These are phyloP conservation scores for Astrothelium macrocarpum DNA, from an alignment of 495 filamentous ascomycete genomes.

Conservation along the genomic window DNA sequence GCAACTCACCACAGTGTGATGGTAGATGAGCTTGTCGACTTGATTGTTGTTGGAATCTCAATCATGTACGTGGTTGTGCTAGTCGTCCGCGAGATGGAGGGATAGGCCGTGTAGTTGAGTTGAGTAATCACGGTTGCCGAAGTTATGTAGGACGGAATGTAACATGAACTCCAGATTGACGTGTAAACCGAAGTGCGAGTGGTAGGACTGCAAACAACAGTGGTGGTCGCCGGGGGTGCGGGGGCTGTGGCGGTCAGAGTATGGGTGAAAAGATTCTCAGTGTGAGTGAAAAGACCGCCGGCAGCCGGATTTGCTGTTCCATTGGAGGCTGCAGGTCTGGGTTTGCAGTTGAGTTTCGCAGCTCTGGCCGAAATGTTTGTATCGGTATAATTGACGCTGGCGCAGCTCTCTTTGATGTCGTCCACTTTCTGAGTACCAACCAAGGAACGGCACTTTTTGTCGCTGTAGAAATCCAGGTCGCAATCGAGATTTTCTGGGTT, in stretches of 20 bases:
- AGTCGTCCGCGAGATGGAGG: not conserved
- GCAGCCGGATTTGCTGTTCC: no score
- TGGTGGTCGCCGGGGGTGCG: not conserved
- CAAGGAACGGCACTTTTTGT: not conserved
- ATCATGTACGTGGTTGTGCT: not conserved
- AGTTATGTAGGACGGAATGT: not conserved
- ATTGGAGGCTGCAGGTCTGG: no score
- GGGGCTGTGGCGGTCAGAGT: not conserved
- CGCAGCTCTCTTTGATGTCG: not conserved
- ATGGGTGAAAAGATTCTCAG: not conserved
- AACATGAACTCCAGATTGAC: not conserved
- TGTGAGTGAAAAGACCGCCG: not conserved
- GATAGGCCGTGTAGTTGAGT: not conserved
- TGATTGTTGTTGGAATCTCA: not conserved
- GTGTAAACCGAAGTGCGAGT: not conserved
- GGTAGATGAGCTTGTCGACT: not conserved
- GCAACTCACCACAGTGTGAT: not conserved
- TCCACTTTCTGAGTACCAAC: not conserved
- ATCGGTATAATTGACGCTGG: not conserved
- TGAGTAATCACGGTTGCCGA: not conserved
- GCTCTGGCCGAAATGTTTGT: not conserved
- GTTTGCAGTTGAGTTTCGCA: constrained; percentile 1
- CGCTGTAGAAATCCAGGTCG: not conserved
- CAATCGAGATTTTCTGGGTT: not conserved
- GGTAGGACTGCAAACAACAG: not conserved